These are phyloP conservation scores for Stropharia rugosoannulata DNA, from an alignment of 768 basidiomycete genomes.

Conservation along the genomic window DNA sequence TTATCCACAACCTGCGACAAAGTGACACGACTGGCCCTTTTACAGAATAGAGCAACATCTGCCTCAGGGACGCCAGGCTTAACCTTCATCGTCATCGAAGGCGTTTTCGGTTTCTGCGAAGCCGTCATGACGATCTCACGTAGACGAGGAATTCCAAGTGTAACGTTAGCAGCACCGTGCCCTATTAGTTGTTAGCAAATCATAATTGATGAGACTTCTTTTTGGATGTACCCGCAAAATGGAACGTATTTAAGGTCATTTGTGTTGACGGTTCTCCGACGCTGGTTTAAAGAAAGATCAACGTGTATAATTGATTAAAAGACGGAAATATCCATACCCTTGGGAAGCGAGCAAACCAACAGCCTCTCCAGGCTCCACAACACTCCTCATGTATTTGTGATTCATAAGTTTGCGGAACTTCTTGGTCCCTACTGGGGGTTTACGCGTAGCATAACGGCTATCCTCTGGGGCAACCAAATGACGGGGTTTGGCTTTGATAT, in stretches of 20 bases:
- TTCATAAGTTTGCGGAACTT: constrained; percentile 85
- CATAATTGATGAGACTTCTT: neutral
- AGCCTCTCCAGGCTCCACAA: constrained; percentile 98
- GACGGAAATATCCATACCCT: constrained; percentile 56
- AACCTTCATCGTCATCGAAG: constrained; percentile 90
- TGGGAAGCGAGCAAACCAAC: constrained; percentile 96
- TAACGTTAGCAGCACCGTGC: constrained; percentile 98
- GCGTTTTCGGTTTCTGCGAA: constrained; percentile 92
- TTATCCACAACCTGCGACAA: constrained; percentile 87
- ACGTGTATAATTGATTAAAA: neutral
- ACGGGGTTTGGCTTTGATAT: constrained; percentile 72
- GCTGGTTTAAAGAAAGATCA: constrained; percentile 38
- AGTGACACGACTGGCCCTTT: constrained; percentile 79
- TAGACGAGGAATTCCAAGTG: constrained; percentile 96
- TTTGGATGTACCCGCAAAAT: constrained; percentile 78
- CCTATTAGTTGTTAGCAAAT: constrained; percentile 45
- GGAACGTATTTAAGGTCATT: constrained; percentile 99
- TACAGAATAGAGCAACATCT: constrained; percentile 80
- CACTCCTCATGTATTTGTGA: constrained; percentile 87
- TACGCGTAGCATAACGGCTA: constrained; percentile 39
- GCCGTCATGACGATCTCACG: constrained; percentile 99
- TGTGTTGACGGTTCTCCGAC: constrained; percentile 99
- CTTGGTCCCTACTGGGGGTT: constrained; percentile 43
- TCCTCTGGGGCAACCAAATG: constrained; percentile 34
- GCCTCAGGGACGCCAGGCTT: constrained; percentile 47